Evolutionary conservation across 1,139 yeast species (phyloP), one percentile per base, ranked within the genome.

Genomic region (Yamadazyma dendronema): DNA sequence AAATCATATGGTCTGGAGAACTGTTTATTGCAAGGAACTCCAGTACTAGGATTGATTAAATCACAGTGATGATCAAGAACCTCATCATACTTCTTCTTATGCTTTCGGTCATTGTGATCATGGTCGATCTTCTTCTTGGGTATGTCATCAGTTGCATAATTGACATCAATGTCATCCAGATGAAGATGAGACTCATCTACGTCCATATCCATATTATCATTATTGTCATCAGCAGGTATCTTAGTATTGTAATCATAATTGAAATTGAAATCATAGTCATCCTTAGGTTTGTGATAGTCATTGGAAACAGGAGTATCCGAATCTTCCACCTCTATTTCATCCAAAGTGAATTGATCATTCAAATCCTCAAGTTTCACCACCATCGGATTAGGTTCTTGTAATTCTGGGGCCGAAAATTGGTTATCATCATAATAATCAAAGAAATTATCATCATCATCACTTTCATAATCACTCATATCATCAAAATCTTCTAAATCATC

Each of bases 21-120:
- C 41, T 69, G 72, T 52, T 70, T 69, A 44, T 62, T 61, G 48
- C 77, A 71, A 10, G 72, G 64, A 35, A 54, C 48, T 5, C 73
- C 73, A 1, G 72, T 72, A 11, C 72, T 57, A 13, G 87, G 82
- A 53, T 81, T 83, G 14, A 77, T 62, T 57, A 84, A 67, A 39
- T 74, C 66, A 54, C 76, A 71, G 39, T 65, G 62, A 43, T 69
- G 76, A 40, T 67, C 58, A 2, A 70, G 71, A 1, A 37, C 17
- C 15, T 41, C 36, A 34, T 41, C 41, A 21, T 35, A 33, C 17
- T 39, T 41, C 33, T 40, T 40, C 34, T 40, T 40, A 2, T 8
- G 24, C 25, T 37, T 40, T 17, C 28, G 30, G 14, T 39, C 40
- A 7, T 24, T 33, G 13, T 9, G 11, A 10, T 24, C 26, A 24